Evolutionary conservation across 2,329 filamentous ascomycete species (phyloP).

Genomic region (Sporothrix euskadiensis): DNA sequence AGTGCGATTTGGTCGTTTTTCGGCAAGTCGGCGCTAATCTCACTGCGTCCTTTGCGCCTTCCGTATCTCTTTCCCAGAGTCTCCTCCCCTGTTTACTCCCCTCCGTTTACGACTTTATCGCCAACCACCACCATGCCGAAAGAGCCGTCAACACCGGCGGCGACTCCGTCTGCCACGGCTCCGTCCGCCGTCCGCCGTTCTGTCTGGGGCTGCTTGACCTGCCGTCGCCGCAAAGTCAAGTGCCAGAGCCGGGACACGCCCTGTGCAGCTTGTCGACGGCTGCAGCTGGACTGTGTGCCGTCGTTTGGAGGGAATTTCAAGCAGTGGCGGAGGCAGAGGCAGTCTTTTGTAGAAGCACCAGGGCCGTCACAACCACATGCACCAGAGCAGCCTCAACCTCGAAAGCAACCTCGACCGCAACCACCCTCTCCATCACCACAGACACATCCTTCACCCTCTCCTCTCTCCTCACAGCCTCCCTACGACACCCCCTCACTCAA

Average conservation of each 20-base stretch:
- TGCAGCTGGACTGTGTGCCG: conserved; percentile 27
- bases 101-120: not conserved
- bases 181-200: conserved; percentile 15
- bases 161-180: not conserved
- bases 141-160: not conserved
- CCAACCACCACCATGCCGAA: not conserved
- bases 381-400: not conserved
- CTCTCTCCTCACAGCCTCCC: not conserved
- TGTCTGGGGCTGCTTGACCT: conserved; percentile 31
- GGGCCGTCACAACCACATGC: not conserved
- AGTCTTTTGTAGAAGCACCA: not conserved
- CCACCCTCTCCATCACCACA: not conserved
- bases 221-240: conserved; percentile 30
- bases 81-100: not conserved
- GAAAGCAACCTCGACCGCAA: not conserved
- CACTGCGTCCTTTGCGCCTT: not conserved
- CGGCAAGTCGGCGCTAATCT: not conserved
- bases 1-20: not conserved
- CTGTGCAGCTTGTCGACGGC: conserved; percentile 26
- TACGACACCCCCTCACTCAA: not conserved
- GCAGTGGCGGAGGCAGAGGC: conserved; percentile 16
- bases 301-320: conserved; percentile 28
- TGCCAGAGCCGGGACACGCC: conserved; percentile 27
- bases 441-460: not conserved
- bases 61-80: not conserved